Evolutionary conservation across 352 stramenopile species (phyloP), one percentile per base, ranked within the genome.

Genomic region (Blastocystis sp.): DNA sequence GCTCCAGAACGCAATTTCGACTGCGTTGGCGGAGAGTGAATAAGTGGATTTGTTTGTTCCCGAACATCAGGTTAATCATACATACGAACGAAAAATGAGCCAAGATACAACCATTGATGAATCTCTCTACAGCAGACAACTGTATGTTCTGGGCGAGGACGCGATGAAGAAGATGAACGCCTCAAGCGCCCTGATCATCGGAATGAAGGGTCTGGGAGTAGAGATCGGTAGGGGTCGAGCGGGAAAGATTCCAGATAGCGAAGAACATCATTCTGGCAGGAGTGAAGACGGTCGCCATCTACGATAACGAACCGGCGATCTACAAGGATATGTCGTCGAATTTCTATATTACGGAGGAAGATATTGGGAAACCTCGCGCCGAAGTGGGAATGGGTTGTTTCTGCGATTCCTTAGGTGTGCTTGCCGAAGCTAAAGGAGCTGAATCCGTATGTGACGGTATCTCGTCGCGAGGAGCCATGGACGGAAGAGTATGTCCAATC

Each of bases 141-240:
- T 99, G 9, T 99, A 99, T 87, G 97, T 99, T 29, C 98, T 99
- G 93, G 97, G 97, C 29, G 95, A 97, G 88, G 96, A 99, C 87
- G 96, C 96, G 16, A 96, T 98, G 90, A 89, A 93, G 84, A 92
- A 94, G 54, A 98, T 99, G 96, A 94, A 94, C 86, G 89, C 90
- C 27, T 93, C 93, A 21, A 94, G 94, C 65, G 95, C 97, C 34
- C 91, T 99, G 44, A 90, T 99, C 85, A 88, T 97, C 75, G 96
- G 96, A 0, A 88, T 90, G 63, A 88, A 88, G 21, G 85, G 87
- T 18, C 56, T 88, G 0, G 87, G 81, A 11, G 49, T 88, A 4
- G 87, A 88, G 49, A 87, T 86, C 36, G 84, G 84, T 87, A 49
- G 16, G 16, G 14, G 2, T 57, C n/a, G 3, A 38, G 7, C 7